Base-by-base conservation (phyloP, 2,329 filamentous ascomycete species). In the Amphichorda felina region DNA sequence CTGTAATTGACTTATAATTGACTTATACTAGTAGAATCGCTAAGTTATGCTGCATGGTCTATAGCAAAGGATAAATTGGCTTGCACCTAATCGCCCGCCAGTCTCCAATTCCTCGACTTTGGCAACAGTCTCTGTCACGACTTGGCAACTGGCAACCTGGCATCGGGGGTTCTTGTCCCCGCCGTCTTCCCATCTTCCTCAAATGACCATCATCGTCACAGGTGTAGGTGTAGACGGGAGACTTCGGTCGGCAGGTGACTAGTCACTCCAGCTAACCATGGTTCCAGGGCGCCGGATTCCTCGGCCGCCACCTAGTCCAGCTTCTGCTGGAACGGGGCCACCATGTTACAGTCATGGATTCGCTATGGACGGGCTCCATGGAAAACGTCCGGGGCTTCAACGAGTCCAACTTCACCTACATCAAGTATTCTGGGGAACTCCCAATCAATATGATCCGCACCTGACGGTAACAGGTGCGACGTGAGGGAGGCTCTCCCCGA, bases 221-320 rank as follows among this genome's bases (percentile, higher is more conserved):
- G 37, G 37, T 13, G 37, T 38, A 38, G n/a, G 37, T 30, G 4
- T 24, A 17, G 2, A 14, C n/a, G n/a, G n/a, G n/a, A n/a, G n/a
- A 8, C 22, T 3, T 28, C 18, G 11, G 13, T n/a, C 10, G 4
- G n/a, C 16, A 15, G 3, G 7, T n/a, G n/a, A n/a, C n/a, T n/a
- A 24, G 14, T 21, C 4, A 8, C 14, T 19, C 3, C 9, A 15
- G 4, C 28, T 39, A 13, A 38, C 30, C 4, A 18, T 16, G 8
- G 14, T 18, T 21, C 9, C 17, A 42, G 40, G 40, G 37, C n/a
- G 38, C 40, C 14, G 38, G 40, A 3, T 42, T 42, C 24, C 38
- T 42, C 33, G 40, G 40, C 26, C 40, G 36, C 29, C 40, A 42
- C 22, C 29, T 42, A 9, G 38, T 40, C 14, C 30, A 30, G 13